Percentiles rank a stretch among this genome's conserved stretches.
phyloP scores from a whole-genome alignment of 2,329 filamentous ascomycete genomes.

The Metarhizium brunneum region DNA sequence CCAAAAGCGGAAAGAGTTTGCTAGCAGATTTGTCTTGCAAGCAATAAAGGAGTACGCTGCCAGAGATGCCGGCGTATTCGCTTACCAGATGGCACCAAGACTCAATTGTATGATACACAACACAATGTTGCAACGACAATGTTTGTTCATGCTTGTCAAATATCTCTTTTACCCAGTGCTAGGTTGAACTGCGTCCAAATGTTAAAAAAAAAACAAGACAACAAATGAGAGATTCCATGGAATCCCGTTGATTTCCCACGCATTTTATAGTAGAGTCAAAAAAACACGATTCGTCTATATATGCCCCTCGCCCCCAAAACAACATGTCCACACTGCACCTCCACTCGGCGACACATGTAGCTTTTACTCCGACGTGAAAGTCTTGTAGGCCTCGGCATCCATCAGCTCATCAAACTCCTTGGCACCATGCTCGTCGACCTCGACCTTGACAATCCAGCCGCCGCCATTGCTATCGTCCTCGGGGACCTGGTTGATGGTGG shows the following conservation, averaged over 20 bases:
- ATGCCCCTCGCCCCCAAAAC: neutral
- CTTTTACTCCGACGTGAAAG: constrained; percentile 42
- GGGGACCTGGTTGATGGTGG: constrained; percentile 79
- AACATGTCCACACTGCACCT: neutral
- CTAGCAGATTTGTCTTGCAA: neutral
- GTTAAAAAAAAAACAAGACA: neutral
- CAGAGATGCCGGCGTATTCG: neutral
- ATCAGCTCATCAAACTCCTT: constrained; percentile 69
- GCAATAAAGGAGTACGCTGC: neutral
- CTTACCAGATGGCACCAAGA: neutral
- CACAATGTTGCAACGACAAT: neutral
- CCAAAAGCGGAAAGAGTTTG: neutral
- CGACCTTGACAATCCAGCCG: constrained; percentile 88
- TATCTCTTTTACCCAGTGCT: neutral
- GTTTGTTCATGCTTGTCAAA: neutral
- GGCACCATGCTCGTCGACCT: constrained; percentile 56
- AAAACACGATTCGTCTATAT: neutral
- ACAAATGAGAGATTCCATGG: neutral
- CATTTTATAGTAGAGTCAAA: neutral
- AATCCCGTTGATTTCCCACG: neutral
- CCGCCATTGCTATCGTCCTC: constrained; percentile 68
- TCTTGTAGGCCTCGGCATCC: constrained; percentile 68
- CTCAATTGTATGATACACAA: neutral
- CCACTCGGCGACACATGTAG: neutral
- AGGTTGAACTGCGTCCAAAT: constrained; percentile 8